Evolutionary conservation across 169 alveolate genomes (phyloP).

Genomic region (Cardiosporidium cionae): DNA sequence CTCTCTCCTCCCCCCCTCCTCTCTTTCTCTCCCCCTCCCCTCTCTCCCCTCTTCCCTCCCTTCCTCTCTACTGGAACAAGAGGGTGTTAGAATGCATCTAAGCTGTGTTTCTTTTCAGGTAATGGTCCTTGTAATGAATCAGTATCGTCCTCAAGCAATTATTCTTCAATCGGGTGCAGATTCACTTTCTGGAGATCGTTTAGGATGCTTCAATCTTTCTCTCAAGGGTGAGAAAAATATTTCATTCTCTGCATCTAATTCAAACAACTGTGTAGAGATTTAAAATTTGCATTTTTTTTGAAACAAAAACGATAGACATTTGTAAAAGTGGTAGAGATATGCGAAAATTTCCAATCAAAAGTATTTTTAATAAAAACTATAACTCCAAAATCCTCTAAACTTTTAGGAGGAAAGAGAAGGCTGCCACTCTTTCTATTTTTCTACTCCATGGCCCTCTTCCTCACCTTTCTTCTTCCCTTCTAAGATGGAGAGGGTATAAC

Average conservation of each 20-base stretch:
- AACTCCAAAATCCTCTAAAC: too few relatives aligned
- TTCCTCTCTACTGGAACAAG: neutral
- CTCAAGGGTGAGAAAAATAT: slow-evolving; percentile 58
- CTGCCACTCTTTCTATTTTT: too few relatives aligned
- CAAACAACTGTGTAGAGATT: too few relatives aligned
- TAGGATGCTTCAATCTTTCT: slow-evolving; percentile 94
- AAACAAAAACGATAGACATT: too few relatives aligned
- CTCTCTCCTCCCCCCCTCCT: neutral
- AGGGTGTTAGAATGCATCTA: neutral
- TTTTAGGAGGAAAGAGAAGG: too few relatives aligned
- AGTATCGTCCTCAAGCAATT: slow-evolving; percentile 92
- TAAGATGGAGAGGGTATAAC: too few relatives aligned
- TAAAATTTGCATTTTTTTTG: too few relatives aligned
- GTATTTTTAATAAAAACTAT: too few relatives aligned
- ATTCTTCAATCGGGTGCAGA: slow-evolving; percentile 99
- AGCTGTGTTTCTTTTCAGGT: slow-evolving; percentile 49
- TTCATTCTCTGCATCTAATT: neutral
- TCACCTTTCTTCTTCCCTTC: too few relatives aligned
- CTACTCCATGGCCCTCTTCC: too few relatives aligned
- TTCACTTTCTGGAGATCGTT: slow-evolving; percentile 89
- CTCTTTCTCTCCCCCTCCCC: neutral
- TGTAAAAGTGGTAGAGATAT: too few relatives aligned
- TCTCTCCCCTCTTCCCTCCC: neutral
- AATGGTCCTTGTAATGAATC: slow-evolving; percentile 81
- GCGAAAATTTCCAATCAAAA: too few relatives aligned